Percentiles rank a stretch among this genome's conserved stretches.
Conservation (phyloP, 805 yeast genomes). For the Pichia thaimueangensis region DNA sequence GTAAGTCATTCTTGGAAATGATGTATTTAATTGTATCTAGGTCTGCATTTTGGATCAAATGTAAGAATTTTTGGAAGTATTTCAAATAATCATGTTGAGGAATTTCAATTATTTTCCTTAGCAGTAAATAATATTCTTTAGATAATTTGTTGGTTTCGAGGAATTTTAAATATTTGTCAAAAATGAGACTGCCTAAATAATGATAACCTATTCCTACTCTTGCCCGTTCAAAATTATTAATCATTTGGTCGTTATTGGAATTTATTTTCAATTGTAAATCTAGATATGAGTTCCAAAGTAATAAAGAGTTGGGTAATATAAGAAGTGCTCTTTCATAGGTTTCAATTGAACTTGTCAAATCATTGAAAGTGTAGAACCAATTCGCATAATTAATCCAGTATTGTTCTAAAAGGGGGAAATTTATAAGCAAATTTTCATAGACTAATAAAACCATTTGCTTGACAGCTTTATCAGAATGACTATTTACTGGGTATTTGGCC, state of each 20-base stretch:
- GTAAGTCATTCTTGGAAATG: slow-evolving; percentile 21
- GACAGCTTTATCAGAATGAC: not conserved
- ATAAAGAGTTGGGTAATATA: slow-evolving; percentile 37
- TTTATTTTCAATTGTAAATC: slow-evolving; percentile 31
- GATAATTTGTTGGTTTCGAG: slow-evolving; percentile 25
- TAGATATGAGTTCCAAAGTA: slow-evolving; percentile 47
- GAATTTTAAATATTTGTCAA: slow-evolving; percentile 42
- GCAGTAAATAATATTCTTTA: slow-evolving; percentile 34
- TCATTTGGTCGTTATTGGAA: slow-evolving; percentile 28
- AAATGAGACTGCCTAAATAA: slow-evolving; percentile 45
- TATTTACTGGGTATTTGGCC: slow-evolving; percentile 4
- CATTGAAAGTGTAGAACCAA: slow-evolving; percentile 40
- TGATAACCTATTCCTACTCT: slow-evolving; percentile 45
- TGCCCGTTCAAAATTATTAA: slow-evolving; percentile 39
- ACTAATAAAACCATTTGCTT: slow-evolving; percentile 23
- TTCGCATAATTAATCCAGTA: slow-evolving; percentile 55
- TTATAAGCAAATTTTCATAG: slow-evolving; percentile 37
- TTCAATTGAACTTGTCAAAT: slow-evolving; percentile 31
- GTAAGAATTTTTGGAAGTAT: slow-evolving; percentile 36
- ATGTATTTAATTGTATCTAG: slow-evolving; percentile 23
- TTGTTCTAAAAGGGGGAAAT: slow-evolving; percentile 45
- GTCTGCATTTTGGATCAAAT: slow-evolving; percentile 31
- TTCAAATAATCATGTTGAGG: slow-evolving; percentile 50
- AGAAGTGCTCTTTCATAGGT: slow-evolving; percentile 36
- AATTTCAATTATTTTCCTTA: slow-evolving; percentile 46